Evolutionary conservation across 2,329 filamentous ascomycete species (phyloP).

Genomic region (Botrytis galanthina): DNA sequence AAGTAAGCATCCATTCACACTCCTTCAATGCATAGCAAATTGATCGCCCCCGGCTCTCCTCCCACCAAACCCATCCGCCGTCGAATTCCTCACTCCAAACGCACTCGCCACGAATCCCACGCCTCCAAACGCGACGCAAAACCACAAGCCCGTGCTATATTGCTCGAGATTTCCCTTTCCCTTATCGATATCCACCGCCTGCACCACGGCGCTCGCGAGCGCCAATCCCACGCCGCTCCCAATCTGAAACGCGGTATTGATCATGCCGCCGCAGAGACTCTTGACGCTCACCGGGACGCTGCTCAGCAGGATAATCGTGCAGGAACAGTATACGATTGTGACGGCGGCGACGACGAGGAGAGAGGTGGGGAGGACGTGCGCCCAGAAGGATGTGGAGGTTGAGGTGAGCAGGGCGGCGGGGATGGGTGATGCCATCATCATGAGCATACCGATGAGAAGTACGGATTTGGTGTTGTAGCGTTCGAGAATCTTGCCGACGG

Average conservation of each 20-base stretch:
- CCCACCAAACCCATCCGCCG: constrained; percentile 6
- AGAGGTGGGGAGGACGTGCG: constrained; percentile 9
- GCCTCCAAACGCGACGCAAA: constrained; percentile 43
- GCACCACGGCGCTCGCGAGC: constrained; percentile 42
- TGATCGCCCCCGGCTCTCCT: background rate
- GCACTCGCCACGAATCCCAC: constrained; percentile 38
- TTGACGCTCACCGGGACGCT: constrained; percentile 44
- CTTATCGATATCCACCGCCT: constrained; percentile 42
- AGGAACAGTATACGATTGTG: constrained; percentile 44
- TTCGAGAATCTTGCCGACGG: constrained; percentile 41
- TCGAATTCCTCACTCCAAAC: constrained; percentile 29
- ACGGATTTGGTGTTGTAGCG: constrained; percentile 36
- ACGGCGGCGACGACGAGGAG: constrained; percentile 42
- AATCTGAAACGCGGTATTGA: constrained; percentile 46
- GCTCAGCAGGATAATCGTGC: constrained; percentile 43
- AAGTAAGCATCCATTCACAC: too few species aligned
- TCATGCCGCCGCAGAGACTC: constrained; percentile 43
- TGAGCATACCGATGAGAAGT: constrained; percentile 15
- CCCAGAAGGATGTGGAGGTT: background rate
- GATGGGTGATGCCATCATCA: constrained; percentile 16
- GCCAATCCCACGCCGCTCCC: constrained; percentile 44
- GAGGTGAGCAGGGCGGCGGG: background rate
- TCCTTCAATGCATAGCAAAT: background rate
- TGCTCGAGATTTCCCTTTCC: constrained; percentile 39
- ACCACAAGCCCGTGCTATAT: constrained; percentile 44